Evolutionary conservation across 2,329 filamentous ascomycete species (phyloP).

Genomic region (Rhexocercosporidium sp.): DNA sequence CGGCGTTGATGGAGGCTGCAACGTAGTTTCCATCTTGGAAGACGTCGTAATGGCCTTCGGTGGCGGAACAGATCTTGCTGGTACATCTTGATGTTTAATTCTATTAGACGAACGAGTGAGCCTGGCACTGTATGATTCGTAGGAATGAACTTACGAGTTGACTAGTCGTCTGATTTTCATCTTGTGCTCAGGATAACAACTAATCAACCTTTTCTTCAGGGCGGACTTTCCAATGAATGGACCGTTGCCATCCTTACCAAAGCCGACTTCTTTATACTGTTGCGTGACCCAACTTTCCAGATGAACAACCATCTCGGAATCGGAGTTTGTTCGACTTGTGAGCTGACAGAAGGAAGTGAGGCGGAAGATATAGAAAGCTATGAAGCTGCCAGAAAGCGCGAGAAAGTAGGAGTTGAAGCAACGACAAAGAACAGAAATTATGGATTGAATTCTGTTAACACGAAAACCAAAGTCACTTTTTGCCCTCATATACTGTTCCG

Average conservation of each 20-base stretch:
- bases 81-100: slow-evolving; percentile 20
- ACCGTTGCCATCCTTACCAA: slow-evolving; percentile 17
- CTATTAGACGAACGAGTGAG: slow-evolving; percentile 17
- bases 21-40: slow-evolving; percentile 7
- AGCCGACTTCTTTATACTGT: slow-evolving; percentile 24
- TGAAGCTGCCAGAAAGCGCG: slow-evolving; percentile 9
- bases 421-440: slow-evolving; percentile 10
- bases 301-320: slow-evolving; percentile 18
- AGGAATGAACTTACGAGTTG: slow-evolving; percentile 16
- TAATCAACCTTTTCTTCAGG: slow-evolving; percentile 24
- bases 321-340: not conserved
- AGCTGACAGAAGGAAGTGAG: not conserved
- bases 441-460: not conserved
- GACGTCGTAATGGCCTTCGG: slow-evolving; percentile 2
- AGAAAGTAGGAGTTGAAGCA: slow-evolving; percentile 13
- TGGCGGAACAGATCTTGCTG: slow-evolving; percentile 15
- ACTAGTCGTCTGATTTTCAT: slow-evolving; percentile 19
- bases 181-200: slow-evolving; percentile 20
- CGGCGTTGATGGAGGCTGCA: slow-evolving; percentile 5
- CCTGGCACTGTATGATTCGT: not conserved
- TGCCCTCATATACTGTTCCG: slow-evolving; percentile 4
- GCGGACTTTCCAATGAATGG: slow-evolving; percentile 25
- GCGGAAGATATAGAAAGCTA: slow-evolving; percentile 1
- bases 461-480: slow-evolving; percentile 8
- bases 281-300: slow-evolving; percentile 23